Base-by-base conservation (phyloP, 2,329 filamentous ascomycete species). In the Fusarium liriodendri region DNA sequence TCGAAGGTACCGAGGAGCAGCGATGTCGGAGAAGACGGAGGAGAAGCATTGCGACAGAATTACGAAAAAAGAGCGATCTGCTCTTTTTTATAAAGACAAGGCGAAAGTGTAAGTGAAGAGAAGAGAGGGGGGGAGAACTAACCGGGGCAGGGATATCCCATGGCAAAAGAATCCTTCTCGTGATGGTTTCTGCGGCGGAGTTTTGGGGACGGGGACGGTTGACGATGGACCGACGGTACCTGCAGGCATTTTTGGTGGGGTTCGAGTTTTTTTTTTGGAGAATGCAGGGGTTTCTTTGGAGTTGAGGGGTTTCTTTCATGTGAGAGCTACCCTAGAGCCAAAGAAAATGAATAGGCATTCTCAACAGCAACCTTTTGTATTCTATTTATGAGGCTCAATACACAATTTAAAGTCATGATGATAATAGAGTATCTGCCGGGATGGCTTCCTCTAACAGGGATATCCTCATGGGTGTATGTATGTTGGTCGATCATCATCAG, bases 141-240 rank as follows among this genome's bases (percentile, higher is more conserved):
- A 57, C 50, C 50, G 35, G 66, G 18, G 6, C 50, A 35, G 42
- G 69, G 62, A 62, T 76, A 77, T 73, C 72, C 72, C 80, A 80
- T 78, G 73, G 70, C 72, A 54, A 67, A 45, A 50, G 47, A 54
- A 32, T 54, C 65, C 66, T 69, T 76, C 67, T 82, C 83, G 85
- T 87, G 85, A 86, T 85, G 80, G 81, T 84, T 85, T 85, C 82
- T 87, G 82, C 85, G 35, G 84, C 84, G 85, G 79, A 87, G 79
- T 83, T 86, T 85, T 85, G 81, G 80, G 85, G 82, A 82, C 77
- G 79, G 67, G 52, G 57, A 57, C 6, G 60, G 57, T 61, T 38
- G 67, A 33, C 61, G 40, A 64, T 68, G 55, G 22, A 47, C 14
- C 22, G 20, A 7, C 27, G 18, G 47, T 54, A 52, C 47, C 47